Evolutionary conservation across 169 alveolate genomes (phyloP), one percentile per base, ranked within the genome.

Genomic region (Toxoplasma gondii): DNA sequence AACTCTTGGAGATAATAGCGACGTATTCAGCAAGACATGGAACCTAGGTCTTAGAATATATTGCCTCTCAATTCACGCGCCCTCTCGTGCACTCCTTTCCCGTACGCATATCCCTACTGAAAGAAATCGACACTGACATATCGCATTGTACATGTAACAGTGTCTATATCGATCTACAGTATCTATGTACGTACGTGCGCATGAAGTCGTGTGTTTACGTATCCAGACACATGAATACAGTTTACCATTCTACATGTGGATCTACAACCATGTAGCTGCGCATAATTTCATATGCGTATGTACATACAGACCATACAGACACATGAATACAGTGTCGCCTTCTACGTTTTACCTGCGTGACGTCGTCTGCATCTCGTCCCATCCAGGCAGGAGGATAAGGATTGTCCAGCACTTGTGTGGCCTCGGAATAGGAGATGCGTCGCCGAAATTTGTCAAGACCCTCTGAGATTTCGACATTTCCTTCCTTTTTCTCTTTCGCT

Each of bases 381-480:
- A 82, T 82, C 90, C 90, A 82, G 67, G 67, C 58, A 19, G 90
- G 90, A 1, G 90, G 90, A 9, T 82, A 39, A 41, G 64, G 41
- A 31, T 82, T 82, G 67, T 82, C 90, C n/a, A 82, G 5, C 53
- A 82, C 17, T 31, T 82, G 90, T 10, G n/a, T 43, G 17, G 5
- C 67, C 10, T 41, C 67, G 19, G 90, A 29, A 67, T 41, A 82
- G 43, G 90, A 82, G 34, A 43, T 7, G 38, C 90, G 69, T 0
- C 90, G 58, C 5, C 64, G 70, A 49, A 49, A 45, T 29, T 49
- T 44, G 0, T 7, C 92, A 10, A 49, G 80, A 41, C 81, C 92
- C 41, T 53, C 43, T 7, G 81, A 53, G 36, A 86, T 4, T 39
- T 86, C n/a, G 0, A 17, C n/a, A 7, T 34, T 22, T 24, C 92